Evolutionary conservation across 257 asterid species (phyloP), one percentile per base, ranked within the genome.

Genomic region (Solanum stenotomum): DNA sequence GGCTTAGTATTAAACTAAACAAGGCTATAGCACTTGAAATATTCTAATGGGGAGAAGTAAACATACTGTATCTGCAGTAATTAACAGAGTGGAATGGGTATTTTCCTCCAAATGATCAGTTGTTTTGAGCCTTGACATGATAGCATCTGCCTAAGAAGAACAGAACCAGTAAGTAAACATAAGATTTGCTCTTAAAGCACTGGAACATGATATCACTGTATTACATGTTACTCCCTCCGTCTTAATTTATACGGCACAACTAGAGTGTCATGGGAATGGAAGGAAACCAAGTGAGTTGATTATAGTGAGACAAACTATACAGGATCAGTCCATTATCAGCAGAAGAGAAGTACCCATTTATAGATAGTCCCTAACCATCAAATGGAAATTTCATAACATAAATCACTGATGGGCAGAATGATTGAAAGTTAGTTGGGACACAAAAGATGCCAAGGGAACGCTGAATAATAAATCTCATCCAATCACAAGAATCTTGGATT

Each of bases 11-110:
- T 71, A 35, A 71, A 71, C 40, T 38, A 49, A 29, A 5, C 70
- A 49, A 31, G 18, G 38, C 85, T 5, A 82, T 49, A 52, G 31
- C 63, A 82, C 85, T 29, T 82, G 20, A 82, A 82, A 52, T 49
- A 82, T 82, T 82, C 70, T 18, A 22, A 78, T 33, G 63, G 16
- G 78, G 71, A 59, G 22, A 84, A 85, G 38, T 72, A 71, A 89
- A 88, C 94, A 90, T 95, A 95, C 99, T 87, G 98, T 94, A 87
- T 96, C 99, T 89, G 98, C 98, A 87, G 99, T 96, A 68, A 96
- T 93, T 89, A 96, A 89, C 88, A 96, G 90, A 59, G 94, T 90
- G 76, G 98, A 93, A n/a, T 81, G 89, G 37, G 86, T 79, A 77
- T 84, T 77, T 76, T 90, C 91, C 90, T 89, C 86, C 91, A 94